A percentile compares a stretch with the other conserved stretches of the same genome.
These are phyloP conservation scores for Fusarium dimerum DNA, from an alignment of 2,329 filamentous ascomycete species.

Conservation along the genomic window DNA sequence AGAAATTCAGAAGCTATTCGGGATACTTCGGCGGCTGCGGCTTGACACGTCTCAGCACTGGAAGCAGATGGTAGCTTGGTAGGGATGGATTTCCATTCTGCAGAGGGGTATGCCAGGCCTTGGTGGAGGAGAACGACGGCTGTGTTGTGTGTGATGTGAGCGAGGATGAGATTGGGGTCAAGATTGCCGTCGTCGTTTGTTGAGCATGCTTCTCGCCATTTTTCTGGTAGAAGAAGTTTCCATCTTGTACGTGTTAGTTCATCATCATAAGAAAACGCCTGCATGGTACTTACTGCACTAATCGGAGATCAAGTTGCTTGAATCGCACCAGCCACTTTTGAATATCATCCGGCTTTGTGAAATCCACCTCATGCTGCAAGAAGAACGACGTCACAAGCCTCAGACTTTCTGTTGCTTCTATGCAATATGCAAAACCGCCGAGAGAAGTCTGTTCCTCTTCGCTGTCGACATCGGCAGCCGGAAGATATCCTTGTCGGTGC, in stretches of 20 bases:
- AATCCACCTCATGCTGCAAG: constrained; percentile 41
- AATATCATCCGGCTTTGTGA: constrained; percentile 37
- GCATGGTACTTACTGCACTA: constrained; percentile 42
- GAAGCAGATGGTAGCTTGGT: constrained; percentile 14
- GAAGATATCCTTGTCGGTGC: constrained; percentile 17
- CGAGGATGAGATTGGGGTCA: constrained; percentile 41
- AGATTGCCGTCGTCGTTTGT: constrained; percentile 39
- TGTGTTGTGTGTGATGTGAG: constrained; percentile 29
- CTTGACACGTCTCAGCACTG: constrained; percentile 19
- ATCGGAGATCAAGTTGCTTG: constrained; percentile 44
- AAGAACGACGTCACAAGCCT: constrained; percentile 45
- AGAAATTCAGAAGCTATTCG: constrained; percentile 15
- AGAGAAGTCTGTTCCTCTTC: constrained; percentile 28
- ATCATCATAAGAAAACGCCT: no score
- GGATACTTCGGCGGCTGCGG: constrained; percentile 15
- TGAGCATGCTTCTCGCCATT: constrained; percentile 43
- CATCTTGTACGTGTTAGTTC: constrained; percentile 30
- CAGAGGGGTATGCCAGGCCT: constrained; percentile 21
- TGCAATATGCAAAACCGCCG: constrained; percentile 45
- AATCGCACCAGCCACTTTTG: constrained; percentile 46
- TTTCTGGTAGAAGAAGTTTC: constrained; percentile 46
- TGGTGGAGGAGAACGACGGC: constrained; percentile 27
- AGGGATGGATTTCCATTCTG: constrained; percentile 16
- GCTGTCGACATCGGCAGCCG: constrained; percentile 2
- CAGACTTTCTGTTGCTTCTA: constrained; percentile 47